Evolutionary conservation across 2,329 filamentous ascomycete species (phyloP), one percentile per base, ranked within the genome.

Genomic region (Gnomoniopsis smithogilvyi): DNA sequence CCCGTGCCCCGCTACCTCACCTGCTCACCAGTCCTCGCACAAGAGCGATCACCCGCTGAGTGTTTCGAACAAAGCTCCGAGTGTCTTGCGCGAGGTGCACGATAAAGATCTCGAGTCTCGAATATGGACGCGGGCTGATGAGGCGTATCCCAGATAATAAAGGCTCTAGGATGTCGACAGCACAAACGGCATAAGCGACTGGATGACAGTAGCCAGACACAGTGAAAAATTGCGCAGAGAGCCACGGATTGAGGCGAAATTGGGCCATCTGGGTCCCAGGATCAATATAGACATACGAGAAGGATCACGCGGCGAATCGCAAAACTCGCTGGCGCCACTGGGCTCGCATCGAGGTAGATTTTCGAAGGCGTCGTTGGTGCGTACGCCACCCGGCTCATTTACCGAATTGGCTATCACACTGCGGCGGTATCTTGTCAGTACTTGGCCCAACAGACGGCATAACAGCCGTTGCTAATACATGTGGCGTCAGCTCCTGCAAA

Each of bases 381-480:
- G 26, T 6, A 51, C 45, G 41, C 41, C 45, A 45, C 51, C 34
- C 41, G 34, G 41, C 36, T 33, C 19, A 49, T 53, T 52, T 38
- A 33, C 38, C 52, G 55, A 24, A 38, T 38, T 45, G 12, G 51
- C 41, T 54, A 51, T 50, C 22, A 46, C 49, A 26, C 50, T 51
- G 59, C 47, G 51, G 30, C 55, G 59, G 59, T 47, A 61, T 54
- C 49, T 54, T 41, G 30, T 24, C 56, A 26, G 59, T 26, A 48
- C 59, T 58, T 43, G 51, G 59, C 58, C 54, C 51, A 55, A 50
- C 55, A 43, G 36, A 14, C 41, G 47, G 48, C 21, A 51, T 34
- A 45, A 45, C 17, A 43, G 51, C 47, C 38, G 46, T 58, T 58
- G 51, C 46, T 58, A 34, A 54, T 51, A 51, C 59, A 61, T 55